Percentiles rank a stretch among this genome's conserved stretches.
Evolutionary conservation across 139 green algal species (phyloP).

Genomic region (Tetradesmus lagerheimii): DNA sequence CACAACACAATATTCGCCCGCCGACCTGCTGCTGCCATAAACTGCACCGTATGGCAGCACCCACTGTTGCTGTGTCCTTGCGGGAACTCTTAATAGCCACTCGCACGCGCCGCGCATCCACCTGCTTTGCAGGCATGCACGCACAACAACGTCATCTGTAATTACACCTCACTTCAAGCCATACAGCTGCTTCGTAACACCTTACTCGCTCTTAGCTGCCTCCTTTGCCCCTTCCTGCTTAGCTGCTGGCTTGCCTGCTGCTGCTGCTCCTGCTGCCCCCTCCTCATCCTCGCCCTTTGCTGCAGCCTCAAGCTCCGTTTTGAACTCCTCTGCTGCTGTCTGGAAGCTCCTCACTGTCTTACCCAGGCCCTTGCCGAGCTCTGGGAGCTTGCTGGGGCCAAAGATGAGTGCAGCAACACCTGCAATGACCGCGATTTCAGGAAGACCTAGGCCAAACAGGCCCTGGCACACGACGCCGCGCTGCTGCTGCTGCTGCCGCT

Average conservation of each 20-base stretch:
- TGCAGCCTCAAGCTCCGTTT: conserved; percentile 74
- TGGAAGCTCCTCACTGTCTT: conserved; percentile 97
- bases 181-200: background rate
- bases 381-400: conserved; percentile 94
- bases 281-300: conserved; percentile 56
- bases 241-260: conserved; percentile 36
- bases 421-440: conserved; percentile 90
- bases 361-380: conserved; percentile 92
- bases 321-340: conserved; percentile 87
- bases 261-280: conserved; percentile 23
- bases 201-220: conserved; percentile 27
- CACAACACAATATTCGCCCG: too few relatives aligned
- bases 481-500: conserved; percentile 29
- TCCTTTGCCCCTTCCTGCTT: conserved; percentile 14
- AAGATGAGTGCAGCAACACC: conserved; percentile 91
- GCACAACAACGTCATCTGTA: too few relatives aligned
- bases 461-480: conserved; percentile 63
- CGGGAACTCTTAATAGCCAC: too few relatives aligned
- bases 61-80: too few relatives aligned
- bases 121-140: too few relatives aligned
- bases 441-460: conserved; percentile 90
- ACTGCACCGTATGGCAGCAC: too few relatives aligned
- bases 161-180: too few relatives aligned
- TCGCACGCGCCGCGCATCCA: too few relatives aligned
- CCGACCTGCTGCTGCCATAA: too few relatives aligned